A percentile compares a stretch with the other conserved stretches of the same genome.
Evolutionary conservation across 805 yeast genomes (phyloP).

Genomic region (Yamadazyma tumulicola): DNA sequence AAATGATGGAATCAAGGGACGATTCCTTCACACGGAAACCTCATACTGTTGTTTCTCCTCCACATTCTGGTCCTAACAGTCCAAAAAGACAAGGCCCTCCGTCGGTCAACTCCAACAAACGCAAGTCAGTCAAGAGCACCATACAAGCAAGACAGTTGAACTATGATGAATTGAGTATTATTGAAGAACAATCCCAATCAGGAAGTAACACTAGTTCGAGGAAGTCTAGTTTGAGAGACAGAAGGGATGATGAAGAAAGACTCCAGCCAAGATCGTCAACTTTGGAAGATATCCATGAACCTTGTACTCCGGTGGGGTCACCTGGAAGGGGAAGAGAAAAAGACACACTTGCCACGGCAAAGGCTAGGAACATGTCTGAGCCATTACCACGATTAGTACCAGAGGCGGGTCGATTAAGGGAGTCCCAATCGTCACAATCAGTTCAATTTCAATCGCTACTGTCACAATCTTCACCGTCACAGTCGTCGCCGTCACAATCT

Average conservation of each 20-base stretch:
- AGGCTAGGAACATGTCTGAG: no score
- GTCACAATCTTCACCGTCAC: no score
- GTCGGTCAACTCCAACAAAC: conserved; percentile 20
- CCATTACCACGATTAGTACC: no score
- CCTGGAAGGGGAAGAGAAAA: no score
- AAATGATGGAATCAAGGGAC: not conserved
- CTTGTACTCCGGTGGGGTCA: no score
- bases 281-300: conserved; percentile 2
- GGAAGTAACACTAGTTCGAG: conserved; percentile 24
- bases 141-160: conserved; percentile 18
- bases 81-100: conserved; percentile 21
- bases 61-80: conserved; percentile 7
- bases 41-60: conserved; percentile 6
- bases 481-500: no score
- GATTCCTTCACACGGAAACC: no score
- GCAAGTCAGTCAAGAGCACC: conserved; percentile 23
- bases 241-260: conserved; percentile 7
- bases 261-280: conserved; percentile 12
- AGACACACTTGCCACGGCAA: no score
- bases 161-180: conserved; percentile 39
- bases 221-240: conserved; percentile 22
- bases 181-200: conserved; percentile 38
- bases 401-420: no score
- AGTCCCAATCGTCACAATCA: no score
- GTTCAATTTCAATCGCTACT: no score